Base-by-base conservation (phyloP, 2,329 filamentous ascomycete species). In the Claviceps quebecensis region DNA sequence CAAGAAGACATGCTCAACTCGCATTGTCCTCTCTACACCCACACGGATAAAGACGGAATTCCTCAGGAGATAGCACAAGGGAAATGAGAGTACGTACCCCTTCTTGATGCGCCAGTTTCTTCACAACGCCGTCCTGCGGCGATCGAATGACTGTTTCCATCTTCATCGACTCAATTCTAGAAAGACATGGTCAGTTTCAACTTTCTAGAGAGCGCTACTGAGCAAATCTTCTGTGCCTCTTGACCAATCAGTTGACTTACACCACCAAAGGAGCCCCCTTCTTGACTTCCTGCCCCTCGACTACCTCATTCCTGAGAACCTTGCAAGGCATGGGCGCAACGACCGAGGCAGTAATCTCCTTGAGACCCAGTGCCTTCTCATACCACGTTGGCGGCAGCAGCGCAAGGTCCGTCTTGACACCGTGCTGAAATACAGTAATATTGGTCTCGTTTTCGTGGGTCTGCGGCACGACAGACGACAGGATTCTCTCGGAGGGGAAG, bases 311-410 rank as follows among this genome's bases (percentile, higher is more conserved):
- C 57, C 87, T 81, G 55, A 98, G 70, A 26, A 98, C 84, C 71
- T 97, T 97, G 70, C 93, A 97, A 1, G 93, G 93, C 93, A 98
- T 98, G 0, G 93, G 93, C 22, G 93, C 88, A 23, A 87, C 75
- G 1, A 97, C 88, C 50, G 85, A 93, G 54, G 91, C 90, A 6
- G 82, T 75, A 0, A 78, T 77, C 61, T 95, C 87, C 65, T 87
- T 90, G 55, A 86, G 71, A 0, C 91, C 90, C 7, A 96, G 73
- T 0, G 88, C 89, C 68, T 94, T 91, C 59, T 89, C 86, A 53
- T 86, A 84, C 89, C 90, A 98, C 45, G 74, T 73, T 0, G 91
- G 89, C 17, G 70, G 69, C 41, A 76, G 63, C n/a, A 83, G 67
- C 9, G 67, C 66, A 26, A 84, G 65, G 54, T 82, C 75, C 5